phyloP scores from a whole-genome alignment of 208 protist species.

The Leptomonas seymouri region DNA sequence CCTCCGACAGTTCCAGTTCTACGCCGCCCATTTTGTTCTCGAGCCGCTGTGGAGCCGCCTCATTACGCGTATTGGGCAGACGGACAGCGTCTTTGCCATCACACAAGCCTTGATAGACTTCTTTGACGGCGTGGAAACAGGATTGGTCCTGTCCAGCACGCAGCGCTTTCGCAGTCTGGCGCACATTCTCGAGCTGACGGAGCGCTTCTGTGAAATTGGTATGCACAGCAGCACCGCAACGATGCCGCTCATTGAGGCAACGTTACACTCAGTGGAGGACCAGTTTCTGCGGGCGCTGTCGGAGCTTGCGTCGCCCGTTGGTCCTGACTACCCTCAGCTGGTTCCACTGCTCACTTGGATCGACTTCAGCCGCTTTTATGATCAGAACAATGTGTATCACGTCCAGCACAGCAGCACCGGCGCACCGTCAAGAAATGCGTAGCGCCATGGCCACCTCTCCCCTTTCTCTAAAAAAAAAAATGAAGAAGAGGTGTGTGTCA shows the following conservation, averaged over 20 bases:
- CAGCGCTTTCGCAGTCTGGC: slow-evolving; percentile 75
- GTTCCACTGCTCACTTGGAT: slow-evolving; percentile 86
- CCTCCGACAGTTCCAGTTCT: slow-evolving; percentile 89
- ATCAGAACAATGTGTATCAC: slow-evolving; percentile 82
- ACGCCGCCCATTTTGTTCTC: slow-evolving; percentile 87
- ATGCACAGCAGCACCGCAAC: slow-evolving; percentile 57
- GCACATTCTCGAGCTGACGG: slow-evolving; percentile 65
- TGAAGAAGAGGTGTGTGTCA: too few relatives aligned
- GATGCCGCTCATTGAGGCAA: slow-evolving; percentile 54
- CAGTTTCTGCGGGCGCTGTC: slow-evolving; percentile 68
- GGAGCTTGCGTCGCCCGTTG: slow-evolving; percentile 78
- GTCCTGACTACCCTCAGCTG: slow-evolving; percentile 81
- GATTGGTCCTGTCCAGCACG: slow-evolving; percentile 74
- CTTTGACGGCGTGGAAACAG: slow-evolving; percentile 70
- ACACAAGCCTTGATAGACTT: slow-evolving; percentile 73
- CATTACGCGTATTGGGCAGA: slow-evolving; percentile 58
- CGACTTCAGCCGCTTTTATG: slow-evolving; percentile 88
- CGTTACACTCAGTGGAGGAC: slow-evolving; percentile 67
- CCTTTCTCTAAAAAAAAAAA: too few relatives aligned
- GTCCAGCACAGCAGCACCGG: slow-evolving; percentile 54
- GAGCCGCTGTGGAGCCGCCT: slow-evolving; percentile 84
- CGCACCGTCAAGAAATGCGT: not conserved
- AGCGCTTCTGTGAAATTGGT: slow-evolving; percentile 82
- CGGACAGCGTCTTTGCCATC: slow-evolving; percentile 76
- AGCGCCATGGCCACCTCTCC: not conserved